phyloP scores from a whole-genome alignment of 23 red algal species.

The Cyanidium caldarium region DNA sequence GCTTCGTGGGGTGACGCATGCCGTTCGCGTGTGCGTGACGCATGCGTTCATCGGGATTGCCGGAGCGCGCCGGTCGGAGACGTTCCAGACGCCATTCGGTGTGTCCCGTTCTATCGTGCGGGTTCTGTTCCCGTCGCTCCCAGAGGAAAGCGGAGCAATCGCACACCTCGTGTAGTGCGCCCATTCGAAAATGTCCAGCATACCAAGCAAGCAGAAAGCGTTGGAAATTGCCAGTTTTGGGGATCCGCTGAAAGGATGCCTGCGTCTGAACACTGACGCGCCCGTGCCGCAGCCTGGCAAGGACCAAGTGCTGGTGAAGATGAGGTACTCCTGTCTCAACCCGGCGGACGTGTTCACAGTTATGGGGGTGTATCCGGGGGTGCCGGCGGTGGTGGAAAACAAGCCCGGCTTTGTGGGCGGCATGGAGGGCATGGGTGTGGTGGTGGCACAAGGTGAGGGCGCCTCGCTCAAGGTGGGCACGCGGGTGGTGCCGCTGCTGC shows the following conservation, averaged over 20 bases:
- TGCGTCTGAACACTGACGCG: neutral
- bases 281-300: neutral
- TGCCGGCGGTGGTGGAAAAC: neutral
- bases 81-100: no score
- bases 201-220: constrained; percentile 6
- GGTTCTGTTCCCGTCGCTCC: no score
- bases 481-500: constrained; percentile 8
- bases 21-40: no score
- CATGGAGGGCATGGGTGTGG: constrained; percentile 11
- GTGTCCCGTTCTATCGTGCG: no score
- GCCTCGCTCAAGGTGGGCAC: constrained; percentile 2
- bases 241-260: constrained; percentile 11
- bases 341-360: constrained; percentile 16
- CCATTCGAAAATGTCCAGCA: neutral
- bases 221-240: constrained; percentile 11
- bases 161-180: neutral
- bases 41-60: no score
- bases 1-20: no score
- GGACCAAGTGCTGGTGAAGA: constrained; percentile 11
- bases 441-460: constrained; percentile 9
- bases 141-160: no score
- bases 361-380: constrained; percentile 16
- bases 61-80: no score
- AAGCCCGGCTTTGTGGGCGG: constrained; percentile 13
- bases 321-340: constrained; percentile 11